Evolutionary conservation across 2,329 filamentous ascomycete species (phyloP).

Genomic region (Tolypocladium amazonense): DNA sequence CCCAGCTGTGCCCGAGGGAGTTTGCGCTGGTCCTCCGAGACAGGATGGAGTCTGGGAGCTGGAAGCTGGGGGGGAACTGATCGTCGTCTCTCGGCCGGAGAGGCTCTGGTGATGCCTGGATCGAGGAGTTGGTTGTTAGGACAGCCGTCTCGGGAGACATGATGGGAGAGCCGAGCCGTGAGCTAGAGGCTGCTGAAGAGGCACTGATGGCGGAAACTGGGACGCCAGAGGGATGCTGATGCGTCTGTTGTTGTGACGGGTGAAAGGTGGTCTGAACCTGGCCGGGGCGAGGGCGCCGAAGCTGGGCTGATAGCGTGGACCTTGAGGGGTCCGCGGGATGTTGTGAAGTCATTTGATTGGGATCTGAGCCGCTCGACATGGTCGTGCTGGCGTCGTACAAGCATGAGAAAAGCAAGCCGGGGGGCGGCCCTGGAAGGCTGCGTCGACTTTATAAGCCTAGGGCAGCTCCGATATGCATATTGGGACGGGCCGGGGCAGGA

Average conservation of each 20-base stretch:
- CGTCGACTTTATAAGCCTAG: constrained; percentile 26
- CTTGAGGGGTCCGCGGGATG: constrained; percentile 24
- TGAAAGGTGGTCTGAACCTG: constrained; percentile 36
- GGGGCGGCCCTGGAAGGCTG: constrained; percentile 17
- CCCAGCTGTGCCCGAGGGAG: constrained; percentile 52
- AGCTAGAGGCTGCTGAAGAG: constrained; percentile 45
- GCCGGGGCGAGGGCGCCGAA: constrained; percentile 32
- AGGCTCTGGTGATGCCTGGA: constrained; percentile 58
- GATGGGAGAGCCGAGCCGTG: constrained; percentile 44
- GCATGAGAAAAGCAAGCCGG: constrained; percentile 13
- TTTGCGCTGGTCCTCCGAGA: constrained; percentile 47
- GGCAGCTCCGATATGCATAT: constrained; percentile 22
- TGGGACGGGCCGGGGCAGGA: constrained; percentile 17
- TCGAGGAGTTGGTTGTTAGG: constrained; percentile 49
- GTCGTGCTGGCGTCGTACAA: constrained; percentile 9
- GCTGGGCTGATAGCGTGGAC: constrained; percentile 28
- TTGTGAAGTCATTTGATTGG: constrained; percentile 11
- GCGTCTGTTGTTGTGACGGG: constrained; percentile 6
- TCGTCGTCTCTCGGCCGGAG: constrained; percentile 45
- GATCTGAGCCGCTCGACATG: constrained; percentile 15
- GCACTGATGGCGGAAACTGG: constrained; percentile 44
- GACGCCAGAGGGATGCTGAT: constrained; percentile 26
- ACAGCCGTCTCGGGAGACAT: constrained; percentile 43
- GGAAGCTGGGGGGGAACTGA: constrained; percentile 42
- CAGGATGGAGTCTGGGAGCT: constrained; percentile 64